Evolutionary conservation across 2,329 filamentous ascomycete genomes (phyloP).

Genomic region (Macrophomina phaseolina): DNA sequence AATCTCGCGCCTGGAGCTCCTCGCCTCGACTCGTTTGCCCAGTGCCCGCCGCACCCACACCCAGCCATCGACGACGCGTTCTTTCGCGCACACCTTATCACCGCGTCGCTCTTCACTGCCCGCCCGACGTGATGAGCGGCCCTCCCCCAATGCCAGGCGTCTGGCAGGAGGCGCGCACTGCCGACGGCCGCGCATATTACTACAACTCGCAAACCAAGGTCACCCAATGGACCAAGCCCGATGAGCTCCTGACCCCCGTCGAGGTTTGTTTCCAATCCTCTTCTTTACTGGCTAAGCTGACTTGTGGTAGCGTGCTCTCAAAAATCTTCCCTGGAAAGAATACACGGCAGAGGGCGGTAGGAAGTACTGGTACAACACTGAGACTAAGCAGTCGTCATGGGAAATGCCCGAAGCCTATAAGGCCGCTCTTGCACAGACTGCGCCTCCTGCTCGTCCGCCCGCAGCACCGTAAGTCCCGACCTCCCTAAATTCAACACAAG

Average conservation of each 20-base stretch:
- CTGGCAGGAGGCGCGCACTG: conserved; percentile 83
- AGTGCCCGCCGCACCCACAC: background rate
- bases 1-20: conserved; percentile 20
- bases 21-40: conserved; percentile 1
- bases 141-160: conserved; percentile 58
- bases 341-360: conserved; percentile 84
- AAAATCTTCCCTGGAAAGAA: conserved; percentile 89
- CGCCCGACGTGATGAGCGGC: conserved; percentile 61
- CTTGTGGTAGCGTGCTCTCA: conserved; percentile 71
- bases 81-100: background rate
- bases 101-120: background rate
- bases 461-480: conserved; percentile 51
- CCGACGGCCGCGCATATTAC: conserved; percentile 87
- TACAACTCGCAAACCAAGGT: conserved; percentile 85
- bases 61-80: background rate
- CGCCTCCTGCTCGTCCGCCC: conserved; percentile 48
- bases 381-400: conserved; percentile 93
- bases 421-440: conserved; percentile 67
- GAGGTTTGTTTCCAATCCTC: conserved; percentile 63
- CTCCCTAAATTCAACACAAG: background rate
- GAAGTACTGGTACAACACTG: conserved; percentile 92
- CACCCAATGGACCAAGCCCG: conserved; percentile 94
- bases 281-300: conserved; percentile 31
- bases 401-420: conserved; percentile 87
- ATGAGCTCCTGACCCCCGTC: conserved; percentile 81